Conservation (phyloP, 2,329 filamentous ascomycete species). For the Dactylella cylindrospora region DNA sequence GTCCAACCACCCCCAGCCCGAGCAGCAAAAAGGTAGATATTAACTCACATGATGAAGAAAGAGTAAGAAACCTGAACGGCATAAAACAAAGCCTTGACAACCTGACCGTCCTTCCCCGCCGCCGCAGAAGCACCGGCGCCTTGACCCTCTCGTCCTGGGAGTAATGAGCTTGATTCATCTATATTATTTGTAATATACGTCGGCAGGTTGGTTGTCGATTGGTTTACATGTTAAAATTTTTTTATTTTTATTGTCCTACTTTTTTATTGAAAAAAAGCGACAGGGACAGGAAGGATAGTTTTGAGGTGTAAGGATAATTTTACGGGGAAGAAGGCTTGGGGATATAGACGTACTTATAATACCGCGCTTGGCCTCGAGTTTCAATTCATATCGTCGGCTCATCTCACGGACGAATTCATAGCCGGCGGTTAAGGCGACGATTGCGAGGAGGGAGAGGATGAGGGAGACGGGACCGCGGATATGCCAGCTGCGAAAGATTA, state of each 20-base stretch:
- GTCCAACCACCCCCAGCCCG: neutral
- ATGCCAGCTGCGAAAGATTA: constrained; percentile 89
- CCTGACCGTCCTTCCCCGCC: constrained; percentile 65
- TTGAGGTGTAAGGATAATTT: constrained; percentile 5
- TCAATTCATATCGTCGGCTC: constrained; percentile 73
- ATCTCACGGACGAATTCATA: constrained; percentile 85
- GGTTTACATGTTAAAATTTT: neutral
- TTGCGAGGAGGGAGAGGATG: constrained; percentile 75
- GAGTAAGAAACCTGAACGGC: constrained; percentile 96
- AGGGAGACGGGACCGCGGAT: constrained; percentile 73
- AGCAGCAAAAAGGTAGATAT: neutral
- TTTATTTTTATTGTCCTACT: too few relatives aligned
- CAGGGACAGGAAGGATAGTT: constrained; percentile 37
- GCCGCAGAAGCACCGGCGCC: neutral
- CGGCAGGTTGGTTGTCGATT: neutral
- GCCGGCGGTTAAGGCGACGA: constrained; percentile 81
- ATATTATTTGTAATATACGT: constrained; percentile 15
- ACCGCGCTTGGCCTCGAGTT: constrained; percentile 57
- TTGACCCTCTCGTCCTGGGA: constrained; percentile 50
- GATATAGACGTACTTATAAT: constrained; percentile 45
- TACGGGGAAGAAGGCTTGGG: constrained; percentile 3
- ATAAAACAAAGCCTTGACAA: constrained; percentile 81
- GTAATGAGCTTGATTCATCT: constrained; percentile 62
- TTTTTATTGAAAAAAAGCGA: too few relatives aligned
- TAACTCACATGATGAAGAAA: constrained; percentile 96